Conservation (phyloP, 192 early-diverging fungal species). For the Pilaira anomala region DNA sequence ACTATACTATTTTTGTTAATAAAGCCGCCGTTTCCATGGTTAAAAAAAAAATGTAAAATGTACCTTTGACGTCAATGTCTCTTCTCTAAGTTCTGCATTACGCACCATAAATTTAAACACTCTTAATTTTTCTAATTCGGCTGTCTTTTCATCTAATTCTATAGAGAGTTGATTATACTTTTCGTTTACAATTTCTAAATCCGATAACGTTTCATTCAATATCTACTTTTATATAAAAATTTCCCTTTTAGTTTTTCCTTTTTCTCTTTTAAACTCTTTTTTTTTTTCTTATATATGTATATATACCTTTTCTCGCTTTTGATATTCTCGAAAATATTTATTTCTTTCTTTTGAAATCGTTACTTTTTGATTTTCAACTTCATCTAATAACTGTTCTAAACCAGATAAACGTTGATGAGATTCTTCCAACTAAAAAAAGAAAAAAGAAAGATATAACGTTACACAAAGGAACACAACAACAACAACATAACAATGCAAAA, state of each 20-base stretch:
- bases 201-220: slow-evolving; percentile 22
- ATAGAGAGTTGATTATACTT: slow-evolving; percentile 22
- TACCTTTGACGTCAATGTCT: slow-evolving; percentile 29
- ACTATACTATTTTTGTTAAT: slow-evolving; percentile 13
- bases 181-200: slow-evolving; percentile 25
- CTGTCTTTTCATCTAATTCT: slow-evolving; percentile 28
- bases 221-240: slow-evolving; percentile 12
- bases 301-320: slow-evolving; percentile 35
- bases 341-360: slow-evolving; percentile 29
- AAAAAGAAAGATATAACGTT: slow-evolving; percentile 9
- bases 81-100: slow-evolving; percentile 23
- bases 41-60: neutral
- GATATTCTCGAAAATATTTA: slow-evolving; percentile 21
- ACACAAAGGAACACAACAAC: slow-evolving; percentile 5
- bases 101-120: slow-evolving; percentile 31
- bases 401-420: slow-evolving; percentile 12
- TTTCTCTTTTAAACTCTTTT: slow-evolving; percentile 1
- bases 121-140: slow-evolving; percentile 30
- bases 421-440: slow-evolving; percentile 21
- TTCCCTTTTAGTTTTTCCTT: neutral
- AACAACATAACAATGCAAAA: neutral
- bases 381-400: slow-evolving; percentile 28
- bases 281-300: neutral
- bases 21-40: too few relatives aligned
- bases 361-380: slow-evolving; percentile 27